Percentiles rank a stretch among this genome's conserved stretches.
These are phyloP conservation scores for Pythium biforme DNA, from an alignment of 352 stramenopile genomes.

Conservation along the genomic window DNA sequence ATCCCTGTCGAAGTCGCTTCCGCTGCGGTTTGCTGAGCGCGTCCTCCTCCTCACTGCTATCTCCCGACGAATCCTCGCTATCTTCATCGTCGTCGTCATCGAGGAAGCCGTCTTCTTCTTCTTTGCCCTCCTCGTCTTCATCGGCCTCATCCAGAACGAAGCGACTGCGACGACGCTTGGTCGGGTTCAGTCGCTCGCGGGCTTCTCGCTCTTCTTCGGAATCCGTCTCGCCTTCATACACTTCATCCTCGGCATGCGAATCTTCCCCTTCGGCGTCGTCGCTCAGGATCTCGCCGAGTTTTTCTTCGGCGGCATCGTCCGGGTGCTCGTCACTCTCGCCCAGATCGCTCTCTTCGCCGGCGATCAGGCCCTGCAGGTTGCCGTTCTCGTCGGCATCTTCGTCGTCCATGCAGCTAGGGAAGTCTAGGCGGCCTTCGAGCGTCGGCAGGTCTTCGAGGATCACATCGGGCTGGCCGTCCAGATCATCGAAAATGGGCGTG, in stretches of 20 bases:
- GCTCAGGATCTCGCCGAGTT: constrained; percentile 23
- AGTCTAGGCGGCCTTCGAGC: constrained; percentile 62
- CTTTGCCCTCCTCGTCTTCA: constrained; percentile 59
- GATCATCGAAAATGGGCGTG: constrained; percentile 73
- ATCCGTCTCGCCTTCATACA: constrained; percentile 64
- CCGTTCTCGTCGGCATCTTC: constrained; percentile 83
- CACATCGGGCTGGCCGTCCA: constrained; percentile 81
- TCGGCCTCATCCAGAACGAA: constrained; percentile 84
- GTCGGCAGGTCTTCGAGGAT: constrained; percentile 60
- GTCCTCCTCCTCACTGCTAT: constrained; percentile 22
- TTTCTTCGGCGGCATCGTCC: constrained; percentile 40
- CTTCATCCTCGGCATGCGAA: constrained; percentile 30
- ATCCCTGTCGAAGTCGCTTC: constrained; percentile 21
- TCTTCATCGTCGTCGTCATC: constrained; percentile 36
- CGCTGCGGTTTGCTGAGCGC: constrained; percentile 6
- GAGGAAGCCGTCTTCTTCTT: constrained; percentile 33
- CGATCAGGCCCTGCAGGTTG: constrained; percentile 72
- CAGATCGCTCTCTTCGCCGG: constrained; percentile 64
- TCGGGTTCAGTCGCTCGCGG: constrained; percentile 22
- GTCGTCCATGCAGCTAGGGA: constrained; percentile 73
- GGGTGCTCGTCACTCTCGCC: constrained; percentile 44
- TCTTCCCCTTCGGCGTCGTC: constrained; percentile 41
- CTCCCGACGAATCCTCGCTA: constrained; percentile 12
- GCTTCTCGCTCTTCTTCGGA: constrained; percentile 58
- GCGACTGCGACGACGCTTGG: constrained; percentile 35